Conservation (phyloP, 805 yeast species). For the Spencermartinsiella europaea region DNA sequence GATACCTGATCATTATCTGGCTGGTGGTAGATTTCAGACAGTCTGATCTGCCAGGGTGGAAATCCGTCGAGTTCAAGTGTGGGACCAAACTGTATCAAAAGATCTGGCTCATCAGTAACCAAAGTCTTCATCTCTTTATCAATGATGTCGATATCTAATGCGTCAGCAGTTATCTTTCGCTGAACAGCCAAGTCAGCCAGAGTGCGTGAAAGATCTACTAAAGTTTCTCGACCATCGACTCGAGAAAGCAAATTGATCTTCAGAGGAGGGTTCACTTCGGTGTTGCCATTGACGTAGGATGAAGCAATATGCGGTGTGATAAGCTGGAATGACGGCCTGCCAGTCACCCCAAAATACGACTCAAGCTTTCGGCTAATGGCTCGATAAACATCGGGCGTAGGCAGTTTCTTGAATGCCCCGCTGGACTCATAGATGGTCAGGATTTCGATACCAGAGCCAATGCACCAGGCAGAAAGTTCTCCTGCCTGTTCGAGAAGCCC, state of each 20-base stretch:
- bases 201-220: slow-evolving; percentile 81
- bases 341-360: slow-evolving; percentile 67
- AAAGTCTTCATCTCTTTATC: slow-evolving; percentile 52
- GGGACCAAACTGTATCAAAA: slow-evolving; percentile 82
- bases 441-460: slow-evolving; percentile 77
- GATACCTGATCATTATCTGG: slow-evolving; percentile 74
- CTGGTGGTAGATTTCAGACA: slow-evolving; percentile 88
- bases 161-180: slow-evolving; percentile 55
- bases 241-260: slow-evolving; percentile 62
- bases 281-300: slow-evolving; percentile 22
- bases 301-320: slow-evolving; percentile 55
- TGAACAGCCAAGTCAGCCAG: slow-evolving; percentile 68
- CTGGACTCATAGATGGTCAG: slow-evolving; percentile 74
- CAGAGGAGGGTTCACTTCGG: slow-evolving; percentile 31
- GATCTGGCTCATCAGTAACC: slow-evolving; percentile 91
- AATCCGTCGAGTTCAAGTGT: slow-evolving; percentile 83
- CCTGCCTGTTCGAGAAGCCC: slow-evolving; percentile 74
- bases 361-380: slow-evolving; percentile 55
- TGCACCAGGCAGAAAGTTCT: slow-evolving; percentile 79
- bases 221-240: slow-evolving; percentile 84
- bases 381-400: slow-evolving; percentile 41
- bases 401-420: slow-evolving; percentile 52
- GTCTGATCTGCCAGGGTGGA: slow-evolving; percentile 96
- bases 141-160: slow-evolving; percentile 68
- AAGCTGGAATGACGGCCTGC: slow-evolving; percentile 57